Conservation (phyloP, 1,139 yeast species). For the Yamadazyma siamensis region DNA sequence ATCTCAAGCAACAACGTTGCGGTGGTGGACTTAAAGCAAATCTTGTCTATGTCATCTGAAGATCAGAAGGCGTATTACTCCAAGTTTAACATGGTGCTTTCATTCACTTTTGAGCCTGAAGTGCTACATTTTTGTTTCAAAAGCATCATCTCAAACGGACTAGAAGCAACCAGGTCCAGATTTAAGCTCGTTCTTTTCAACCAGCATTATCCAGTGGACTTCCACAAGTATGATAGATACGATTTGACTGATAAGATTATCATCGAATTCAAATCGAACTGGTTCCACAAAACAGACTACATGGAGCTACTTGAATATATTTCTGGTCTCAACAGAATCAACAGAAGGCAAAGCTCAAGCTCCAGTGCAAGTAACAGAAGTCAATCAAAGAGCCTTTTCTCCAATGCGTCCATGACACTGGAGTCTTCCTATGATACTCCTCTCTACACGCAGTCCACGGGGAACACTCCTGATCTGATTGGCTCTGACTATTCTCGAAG, state of each 20-base stretch:
- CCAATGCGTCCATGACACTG: conserved; percentile 4
- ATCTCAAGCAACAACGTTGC: conserved; percentile 25
- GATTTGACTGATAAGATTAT: conserved; percentile 22
- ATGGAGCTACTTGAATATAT: conserved; percentile 17
- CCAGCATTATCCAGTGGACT: conserved; percentile 11
- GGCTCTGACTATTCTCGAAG: too few species aligned
- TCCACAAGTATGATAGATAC: conserved; percentile 5
- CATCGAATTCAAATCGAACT: conserved; percentile 23
- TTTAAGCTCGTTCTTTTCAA: conserved; percentile 21
- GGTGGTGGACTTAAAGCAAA: conserved; percentile 23
- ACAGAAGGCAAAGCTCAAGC: conserved; percentile 5
- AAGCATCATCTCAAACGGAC: conserved; percentile 25
- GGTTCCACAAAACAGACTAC: conserved; percentile 26
- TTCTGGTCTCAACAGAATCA: conserved; percentile 2
- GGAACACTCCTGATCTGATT: neutral
- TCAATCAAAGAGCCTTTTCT: conserved; percentile 4
- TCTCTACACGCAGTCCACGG: neutral
- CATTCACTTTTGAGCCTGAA: conserved; percentile 16
- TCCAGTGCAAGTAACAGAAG: conserved; percentile 4
- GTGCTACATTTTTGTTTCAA: conserved; percentile 22
- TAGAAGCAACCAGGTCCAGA: conserved; percentile 24
- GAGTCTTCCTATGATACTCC: conserved; percentile 2
- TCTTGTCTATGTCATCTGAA: conserved; percentile 10
- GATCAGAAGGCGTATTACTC: conserved; percentile 15
- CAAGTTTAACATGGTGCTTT: conserved; percentile 22